Conservation (phyloP, 495 filamentous ascomycete genomes). For the Neurospora terricola region DNA sequence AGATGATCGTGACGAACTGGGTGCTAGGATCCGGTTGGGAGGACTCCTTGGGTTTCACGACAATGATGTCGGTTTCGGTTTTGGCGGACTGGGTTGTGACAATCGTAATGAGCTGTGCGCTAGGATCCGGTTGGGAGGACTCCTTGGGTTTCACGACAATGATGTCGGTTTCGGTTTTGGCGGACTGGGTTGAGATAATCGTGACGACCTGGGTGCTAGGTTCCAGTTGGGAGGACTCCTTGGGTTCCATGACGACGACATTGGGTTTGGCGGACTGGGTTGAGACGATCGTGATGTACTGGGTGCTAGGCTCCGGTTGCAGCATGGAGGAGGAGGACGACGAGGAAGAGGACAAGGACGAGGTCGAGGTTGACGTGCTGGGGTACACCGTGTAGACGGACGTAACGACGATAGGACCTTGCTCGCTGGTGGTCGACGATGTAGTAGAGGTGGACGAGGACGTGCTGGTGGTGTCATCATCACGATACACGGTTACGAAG, state of each 20-base stretch:
- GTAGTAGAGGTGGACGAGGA: not conserved
- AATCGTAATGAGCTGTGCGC: too few relatives aligned
- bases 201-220: not conserved
- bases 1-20: not conserved
- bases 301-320: not conserved
- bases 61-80: not conserved
- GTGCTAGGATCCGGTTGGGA: not conserved
- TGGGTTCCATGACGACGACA: not conserved
- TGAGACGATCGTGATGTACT: not conserved
- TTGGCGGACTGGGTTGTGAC: not conserved
- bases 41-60: not conserved
- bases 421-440: not conserved
- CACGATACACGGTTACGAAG: too few relatives aligned
- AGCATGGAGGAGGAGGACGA: not conserved
- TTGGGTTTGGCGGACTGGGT: not conserved
- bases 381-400: not conserved
- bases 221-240: not conserved
- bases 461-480: not conserved
- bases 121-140: not conserved
- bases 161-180: not conserved
- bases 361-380: not conserved
- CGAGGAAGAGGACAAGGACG: not conserved
- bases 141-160: not conserved
- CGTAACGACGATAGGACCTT: not conserved
- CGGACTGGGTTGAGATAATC: not conserved